Percentiles rank a stretch among this genome's conserved stretches.
phyloP scores from a whole-genome alignment of 2,329 filamentous ascomycete species.

The Pseudogymnoascus sp. region DNA sequence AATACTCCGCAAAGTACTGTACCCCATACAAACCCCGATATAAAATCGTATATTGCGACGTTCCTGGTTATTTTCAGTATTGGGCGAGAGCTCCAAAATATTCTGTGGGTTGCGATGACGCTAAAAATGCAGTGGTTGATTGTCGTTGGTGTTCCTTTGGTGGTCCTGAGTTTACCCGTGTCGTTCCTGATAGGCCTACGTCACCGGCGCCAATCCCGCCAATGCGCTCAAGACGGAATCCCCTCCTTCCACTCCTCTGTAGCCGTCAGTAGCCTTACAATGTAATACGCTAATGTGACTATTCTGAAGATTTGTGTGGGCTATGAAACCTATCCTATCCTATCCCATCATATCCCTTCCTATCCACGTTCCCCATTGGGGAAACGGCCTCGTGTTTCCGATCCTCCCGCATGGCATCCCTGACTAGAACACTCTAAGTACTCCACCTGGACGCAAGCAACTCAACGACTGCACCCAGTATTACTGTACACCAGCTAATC shows the following conservation, averaged over 20 bases:
- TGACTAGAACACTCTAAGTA: not conserved
- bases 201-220: not conserved
- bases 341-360: not conserved
- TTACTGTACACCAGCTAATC: not conserved
- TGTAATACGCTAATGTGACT: not conserved
- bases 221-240: not conserved
- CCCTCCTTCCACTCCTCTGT: not conserved
- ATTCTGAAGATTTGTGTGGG: not conserved
- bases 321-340: not conserved
- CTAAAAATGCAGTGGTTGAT: not conserved
- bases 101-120: not conserved
- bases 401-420: slow-evolving; percentile 10
- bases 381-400: not conserved
- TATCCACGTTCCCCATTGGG: not conserved
- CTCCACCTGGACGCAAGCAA: slow-evolving; percentile 8
- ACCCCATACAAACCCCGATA: not conserved
- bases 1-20: not conserved
- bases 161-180: slow-evolving; percentile 1
- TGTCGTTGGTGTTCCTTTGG: not conserved
- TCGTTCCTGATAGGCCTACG: slow-evolving; percentile 8
- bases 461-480: not conserved
- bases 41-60: not conserved
- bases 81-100: slow-evolving; percentile 3
- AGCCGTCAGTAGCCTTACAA: not conserved
- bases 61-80: not conserved